Evolutionary conservation across 23 red algal species (phyloP).

Genomic region (Gracilaria domingensis): DNA sequence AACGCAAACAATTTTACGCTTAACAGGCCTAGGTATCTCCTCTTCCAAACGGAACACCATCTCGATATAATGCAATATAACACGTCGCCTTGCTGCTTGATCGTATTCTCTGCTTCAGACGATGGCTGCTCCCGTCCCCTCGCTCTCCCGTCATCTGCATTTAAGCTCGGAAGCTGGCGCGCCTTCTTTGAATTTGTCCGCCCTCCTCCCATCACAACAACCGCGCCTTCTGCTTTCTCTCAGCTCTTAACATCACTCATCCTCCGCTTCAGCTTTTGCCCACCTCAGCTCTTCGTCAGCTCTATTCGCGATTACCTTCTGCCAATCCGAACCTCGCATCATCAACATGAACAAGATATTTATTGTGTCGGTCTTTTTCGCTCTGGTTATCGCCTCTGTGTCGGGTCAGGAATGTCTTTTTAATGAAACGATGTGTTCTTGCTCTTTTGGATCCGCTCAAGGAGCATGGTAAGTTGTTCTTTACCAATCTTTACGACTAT

Average conservation of each 20-base stretch:
- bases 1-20: background rate
- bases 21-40: background rate
- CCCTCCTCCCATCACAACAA: background rate
- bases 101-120: background rate
- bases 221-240: background rate
- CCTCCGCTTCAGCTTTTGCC: background rate
- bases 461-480: slow-evolving; percentile 41
- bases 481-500: background rate
- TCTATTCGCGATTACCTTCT: background rate
- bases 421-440: slow-evolving; percentile 61
- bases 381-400: background rate
- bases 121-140: slow-evolving; percentile 21
- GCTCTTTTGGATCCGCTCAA: slow-evolving; percentile 55
- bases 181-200: background rate
- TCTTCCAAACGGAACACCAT: background rate
- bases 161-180: slow-evolving; percentile 1
- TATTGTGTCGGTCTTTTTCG: background rate
- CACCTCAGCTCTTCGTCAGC: background rate
- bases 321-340: background rate
- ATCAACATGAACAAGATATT: background rate
- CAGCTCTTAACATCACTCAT: background rate
- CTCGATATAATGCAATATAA: slow-evolving; percentile 17
- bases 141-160: slow-evolving; percentile 1
- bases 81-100: slow-evolving; percentile 21
- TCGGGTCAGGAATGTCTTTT: slow-evolving; percentile 46